Percentiles rank a stretch among this genome's conserved stretches.
These are phyloP conservation scores for Yamadazyma triangularis DNA, from an alignment of 1,139 yeast genomes.

Conservation along the genomic window DNA sequence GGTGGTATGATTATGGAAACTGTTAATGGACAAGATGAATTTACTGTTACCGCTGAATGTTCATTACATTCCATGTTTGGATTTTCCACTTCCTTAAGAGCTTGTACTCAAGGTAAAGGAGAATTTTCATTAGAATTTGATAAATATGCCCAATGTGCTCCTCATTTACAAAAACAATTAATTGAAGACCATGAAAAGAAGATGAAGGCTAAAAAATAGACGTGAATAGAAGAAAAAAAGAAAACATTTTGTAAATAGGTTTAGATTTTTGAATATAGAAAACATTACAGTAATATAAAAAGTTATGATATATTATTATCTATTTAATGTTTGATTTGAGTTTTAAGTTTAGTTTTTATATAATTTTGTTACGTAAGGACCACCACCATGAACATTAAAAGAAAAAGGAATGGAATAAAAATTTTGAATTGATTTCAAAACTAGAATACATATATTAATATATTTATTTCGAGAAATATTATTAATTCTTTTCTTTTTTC, in stretches of 20 bases:
- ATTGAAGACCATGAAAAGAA: constrained; percentile 70
- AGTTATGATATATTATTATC: not conserved
- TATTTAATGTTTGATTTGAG: not conserved
- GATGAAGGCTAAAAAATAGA: constrained; percentile 20
- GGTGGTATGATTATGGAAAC: constrained; percentile 93
- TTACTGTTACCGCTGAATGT: constrained; percentile 90
- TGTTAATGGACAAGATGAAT: constrained; percentile 91
- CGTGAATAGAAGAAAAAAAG: constrained; percentile 1
- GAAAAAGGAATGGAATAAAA: constrained; percentile 5
- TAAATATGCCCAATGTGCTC: constrained; percentile 86
- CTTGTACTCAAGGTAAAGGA: constrained; percentile 98
- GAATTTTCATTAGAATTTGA: constrained; percentile 94
- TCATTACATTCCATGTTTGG: constrained; percentile 95
- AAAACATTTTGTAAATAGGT: not conserved
- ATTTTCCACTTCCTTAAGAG: constrained; percentile 91
- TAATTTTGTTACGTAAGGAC: constrained; percentile 5
- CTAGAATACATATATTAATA: constrained; percentile 28
- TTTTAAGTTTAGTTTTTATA: not conserved
- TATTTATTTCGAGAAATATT: constrained; percentile 16
- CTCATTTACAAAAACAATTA: constrained; percentile 86
- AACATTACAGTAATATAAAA: not conserved
- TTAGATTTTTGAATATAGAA: constrained; percentile 1
- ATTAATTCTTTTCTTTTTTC: constrained; percentile 11
- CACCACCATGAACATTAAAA: constrained; percentile 31
- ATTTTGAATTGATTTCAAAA: constrained; percentile 10